A percentile compares a stretch with the other conserved stretches of the same genome.
Conservation (phyloP, 345 rosid species). For the Ailanthus altissimus region DNA sequence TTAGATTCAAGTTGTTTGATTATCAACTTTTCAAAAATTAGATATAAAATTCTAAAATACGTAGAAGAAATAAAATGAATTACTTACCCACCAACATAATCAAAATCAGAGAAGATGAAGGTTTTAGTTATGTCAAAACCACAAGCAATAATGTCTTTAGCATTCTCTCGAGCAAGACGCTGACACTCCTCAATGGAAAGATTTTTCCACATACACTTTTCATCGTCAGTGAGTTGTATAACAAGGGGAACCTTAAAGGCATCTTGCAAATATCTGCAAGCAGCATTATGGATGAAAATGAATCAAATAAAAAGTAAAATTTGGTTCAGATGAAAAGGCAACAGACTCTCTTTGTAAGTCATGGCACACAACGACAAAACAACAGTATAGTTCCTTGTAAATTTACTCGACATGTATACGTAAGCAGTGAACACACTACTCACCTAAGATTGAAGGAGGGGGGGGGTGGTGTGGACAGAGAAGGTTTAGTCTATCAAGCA, state of each 20-base stretch:
- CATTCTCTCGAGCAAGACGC: constrained; percentile 90
- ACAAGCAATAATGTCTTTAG: constrained; percentile 94
- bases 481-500: too few species aligned
- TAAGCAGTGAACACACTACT: too few species aligned
- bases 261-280: constrained; percentile 69
- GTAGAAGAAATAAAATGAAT: neutral
- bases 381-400: too few species aligned
- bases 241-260: constrained; percentile 94
- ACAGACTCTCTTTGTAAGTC: constrained; percentile 6
- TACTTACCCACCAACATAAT: constrained; percentile 87
- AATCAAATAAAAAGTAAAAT: too few species aligned
- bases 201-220: constrained; percentile 90
- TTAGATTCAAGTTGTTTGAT: neutral
- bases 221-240: constrained; percentile 92
- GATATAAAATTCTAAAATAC: neutral
- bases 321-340: neutral
- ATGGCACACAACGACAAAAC: neutral
- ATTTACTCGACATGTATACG: too few species aligned
- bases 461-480: too few species aligned
- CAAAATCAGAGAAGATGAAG: constrained; percentile 89
- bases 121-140: constrained; percentile 83
- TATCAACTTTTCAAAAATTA: neutral
- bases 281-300: neutral
- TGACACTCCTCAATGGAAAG: constrained; percentile 80
- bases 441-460: too few species aligned